Percentiles rank a stretch among this genome's conserved stretches.
Evolutionary conservation across 2,329 filamentous ascomycete genomes (phyloP).

Genomic region (Magnaporthiopsis rhizophila): DNA sequence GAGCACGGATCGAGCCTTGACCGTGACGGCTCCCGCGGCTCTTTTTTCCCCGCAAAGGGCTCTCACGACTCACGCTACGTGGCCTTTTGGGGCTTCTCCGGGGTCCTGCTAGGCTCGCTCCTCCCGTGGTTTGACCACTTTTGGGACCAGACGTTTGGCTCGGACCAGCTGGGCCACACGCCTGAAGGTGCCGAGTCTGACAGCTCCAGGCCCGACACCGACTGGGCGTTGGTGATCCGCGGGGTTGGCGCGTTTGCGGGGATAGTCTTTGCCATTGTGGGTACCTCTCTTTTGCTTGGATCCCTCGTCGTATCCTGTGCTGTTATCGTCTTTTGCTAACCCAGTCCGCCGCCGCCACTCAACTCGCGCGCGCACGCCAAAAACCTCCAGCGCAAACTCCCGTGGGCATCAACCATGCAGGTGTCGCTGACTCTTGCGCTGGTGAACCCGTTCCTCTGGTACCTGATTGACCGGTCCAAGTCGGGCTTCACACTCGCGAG

Average conservation of each 20-base stretch:
- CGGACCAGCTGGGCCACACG: conserved; percentile 16
- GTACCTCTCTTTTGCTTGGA: conserved; percentile 26
- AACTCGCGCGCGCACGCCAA: neutral
- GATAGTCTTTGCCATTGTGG: conserved; percentile 66
- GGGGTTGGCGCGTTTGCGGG: conserved; percentile 54
- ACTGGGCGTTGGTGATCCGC: conserved; percentile 63
- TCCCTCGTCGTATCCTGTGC: neutral
- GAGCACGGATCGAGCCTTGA: conserved; percentile 42
- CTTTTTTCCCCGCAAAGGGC: conserved; percentile 24
- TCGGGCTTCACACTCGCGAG: conserved; percentile 76
- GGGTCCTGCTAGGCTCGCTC: conserved; percentile 68
- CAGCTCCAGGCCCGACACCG: conserved; percentile 39
- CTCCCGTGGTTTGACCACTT: conserved; percentile 77
- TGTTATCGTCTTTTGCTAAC: neutral
- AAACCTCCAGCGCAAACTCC: conserved; percentile 62
- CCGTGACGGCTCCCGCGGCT: neutral
- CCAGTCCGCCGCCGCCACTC: too few species aligned
- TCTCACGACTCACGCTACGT: conserved; percentile 58
- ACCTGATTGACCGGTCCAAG: conserved; percentile 83
- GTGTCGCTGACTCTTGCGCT: conserved; percentile 82
- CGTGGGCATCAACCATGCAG: conserved; percentile 93
- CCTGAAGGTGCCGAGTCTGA: conserved; percentile 15
- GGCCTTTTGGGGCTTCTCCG: conserved; percentile 72
- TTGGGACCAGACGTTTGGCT: conserved; percentile 51
- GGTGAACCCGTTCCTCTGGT: conserved; percentile 92